These are phyloP conservation scores for Hypoxylon sp. DNA, from an alignment of 2,329 filamentous ascomycete genomes.

Conservation along the genomic window DNA sequence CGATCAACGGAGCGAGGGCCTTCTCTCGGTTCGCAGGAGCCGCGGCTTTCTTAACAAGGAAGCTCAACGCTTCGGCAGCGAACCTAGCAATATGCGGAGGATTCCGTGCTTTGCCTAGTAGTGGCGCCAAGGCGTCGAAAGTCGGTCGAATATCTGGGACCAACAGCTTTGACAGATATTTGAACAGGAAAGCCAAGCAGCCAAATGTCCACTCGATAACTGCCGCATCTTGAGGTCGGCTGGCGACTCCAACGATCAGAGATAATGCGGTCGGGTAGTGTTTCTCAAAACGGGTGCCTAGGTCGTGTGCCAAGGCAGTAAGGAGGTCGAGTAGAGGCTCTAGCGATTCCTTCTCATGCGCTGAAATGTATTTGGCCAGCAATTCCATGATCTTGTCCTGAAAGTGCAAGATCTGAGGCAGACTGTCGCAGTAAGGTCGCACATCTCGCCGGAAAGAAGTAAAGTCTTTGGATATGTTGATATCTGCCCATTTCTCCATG, in stretches of 20 bases:
- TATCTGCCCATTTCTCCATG: constrained; percentile 89
- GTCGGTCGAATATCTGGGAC: constrained; percentile 88
- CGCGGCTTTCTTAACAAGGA: constrained; percentile 90
- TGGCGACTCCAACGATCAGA: constrained; percentile 83
- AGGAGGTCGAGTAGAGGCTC: constrained; percentile 91
- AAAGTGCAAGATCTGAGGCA: constrained; percentile 93
- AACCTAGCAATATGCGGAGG: constrained; percentile 92
- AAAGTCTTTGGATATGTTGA: constrained; percentile 89
- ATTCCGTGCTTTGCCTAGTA: constrained; percentile 86
- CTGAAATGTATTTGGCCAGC: constrained; percentile 81
- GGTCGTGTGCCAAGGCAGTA: constrained; percentile 93
- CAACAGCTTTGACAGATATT: constrained; percentile 90
- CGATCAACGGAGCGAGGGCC: constrained; percentile 78
- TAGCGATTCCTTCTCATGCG: constrained; percentile 82
- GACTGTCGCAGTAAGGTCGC: constrained; percentile 84
- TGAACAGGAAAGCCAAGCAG: constrained; percentile 95
- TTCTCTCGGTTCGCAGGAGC: constrained; percentile 81
- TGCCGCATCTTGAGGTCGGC: constrained; percentile 81
- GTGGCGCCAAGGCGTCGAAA: constrained; percentile 84
- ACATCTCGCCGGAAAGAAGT: constrained; percentile 82
- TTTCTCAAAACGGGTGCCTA: constrained; percentile 89
- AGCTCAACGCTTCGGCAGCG: constrained; percentile 94
- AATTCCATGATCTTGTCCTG: constrained; percentile 86
- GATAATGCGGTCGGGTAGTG: constrained; percentile 83
- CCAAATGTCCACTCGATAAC: constrained; percentile 99